Conservation (phyloP, 306 rosid genomes). For the Lathyrus tuberosus region DNA sequence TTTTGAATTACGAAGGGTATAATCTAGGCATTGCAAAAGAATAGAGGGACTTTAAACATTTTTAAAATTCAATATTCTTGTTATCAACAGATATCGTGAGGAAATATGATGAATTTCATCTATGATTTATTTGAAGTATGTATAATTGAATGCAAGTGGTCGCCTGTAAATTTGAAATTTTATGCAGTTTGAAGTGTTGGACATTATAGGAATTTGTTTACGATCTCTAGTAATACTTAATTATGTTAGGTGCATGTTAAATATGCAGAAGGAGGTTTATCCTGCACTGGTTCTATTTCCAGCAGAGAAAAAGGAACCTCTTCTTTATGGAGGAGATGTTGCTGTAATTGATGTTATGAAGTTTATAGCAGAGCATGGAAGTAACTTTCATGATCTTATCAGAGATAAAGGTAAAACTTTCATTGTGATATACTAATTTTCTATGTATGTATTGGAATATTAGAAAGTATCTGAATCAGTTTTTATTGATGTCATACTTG, state of each 20-base stretch:
- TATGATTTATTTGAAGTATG: slow-evolving; percentile 31
- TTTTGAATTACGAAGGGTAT: background rate
- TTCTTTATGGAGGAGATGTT: slow-evolving; percentile 74
- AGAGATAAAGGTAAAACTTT: slow-evolving; percentile 65
- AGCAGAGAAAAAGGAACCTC: slow-evolving; percentile 66
- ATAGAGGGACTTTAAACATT: background rate
- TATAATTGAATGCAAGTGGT: slow-evolving; percentile 22
- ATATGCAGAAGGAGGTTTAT: slow-evolving; percentile 81
- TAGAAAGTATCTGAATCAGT: slow-evolving; percentile 11
- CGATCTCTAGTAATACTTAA: slow-evolving; percentile 2
- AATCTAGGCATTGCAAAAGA: slow-evolving; percentile 20
- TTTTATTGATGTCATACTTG: slow-evolving; percentile 20
- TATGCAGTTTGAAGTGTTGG: slow-evolving; percentile 29
- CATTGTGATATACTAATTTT: background rate
- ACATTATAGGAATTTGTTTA: slow-evolving; percentile 6
- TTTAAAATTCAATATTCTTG: slow-evolving; percentile 24
- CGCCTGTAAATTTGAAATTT: slow-evolving; percentile 22
- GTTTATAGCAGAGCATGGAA: slow-evolving; percentile 81
- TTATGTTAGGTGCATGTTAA: slow-evolving; percentile 38
- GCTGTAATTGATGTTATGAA: slow-evolving; percentile 69
- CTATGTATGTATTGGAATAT: slow-evolving; percentile 12
- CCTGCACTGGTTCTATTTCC: slow-evolving; percentile 87
- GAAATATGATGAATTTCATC: slow-evolving; percentile 12
- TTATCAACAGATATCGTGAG: slow-evolving; percentile 10
- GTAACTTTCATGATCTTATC: slow-evolving; percentile 58